Percentiles rank a stretch among this genome's conserved stretches.
These are phyloP conservation scores for Bothia castanella DNA, from an alignment of 1,284 basidiomycete genomes.

Conservation along the genomic window DNA sequence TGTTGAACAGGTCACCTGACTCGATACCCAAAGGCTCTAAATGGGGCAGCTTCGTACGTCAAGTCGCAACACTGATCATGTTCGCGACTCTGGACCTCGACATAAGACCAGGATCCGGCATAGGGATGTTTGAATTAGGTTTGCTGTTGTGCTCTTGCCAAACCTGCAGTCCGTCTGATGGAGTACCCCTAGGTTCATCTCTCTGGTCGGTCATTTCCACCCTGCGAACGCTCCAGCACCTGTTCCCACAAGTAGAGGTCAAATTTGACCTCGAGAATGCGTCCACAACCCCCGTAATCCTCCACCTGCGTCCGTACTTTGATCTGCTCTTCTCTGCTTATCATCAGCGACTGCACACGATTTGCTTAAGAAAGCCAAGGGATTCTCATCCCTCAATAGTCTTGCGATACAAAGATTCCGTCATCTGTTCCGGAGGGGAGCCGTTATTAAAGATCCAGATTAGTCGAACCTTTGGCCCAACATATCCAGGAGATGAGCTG, in stretches of 20 bases:
- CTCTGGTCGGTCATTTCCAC: constrained; percentile 78
- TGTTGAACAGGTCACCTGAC: neutral
- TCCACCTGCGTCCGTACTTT: constrained; percentile 74
- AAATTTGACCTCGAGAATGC: constrained; percentile 76
- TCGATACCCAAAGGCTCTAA: constrained; percentile 1
- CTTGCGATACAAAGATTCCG: constrained; percentile 64
- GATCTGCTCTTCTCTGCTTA: constrained; percentile 76
- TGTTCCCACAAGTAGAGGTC: constrained; percentile 78
- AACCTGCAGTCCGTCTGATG: constrained; percentile 2
- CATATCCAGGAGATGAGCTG: constrained; percentile 74
- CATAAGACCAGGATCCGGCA: constrained; percentile 69
- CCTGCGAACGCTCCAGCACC: constrained; percentile 57
- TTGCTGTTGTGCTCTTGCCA: constrained; percentile 1
- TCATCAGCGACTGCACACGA: constrained; percentile 72
- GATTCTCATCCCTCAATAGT: constrained; percentile 62
- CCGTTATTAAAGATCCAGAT: constrained; percentile 64
- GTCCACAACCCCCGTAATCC: constrained; percentile 69
- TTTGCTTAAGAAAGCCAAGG: constrained; percentile 62
- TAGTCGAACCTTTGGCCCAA: constrained; percentile 77
- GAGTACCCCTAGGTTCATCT: constrained; percentile 55
- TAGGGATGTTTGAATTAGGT: constrained; percentile 80
- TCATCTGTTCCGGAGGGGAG: constrained; percentile 58
- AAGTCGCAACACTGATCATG: constrained; percentile 38
- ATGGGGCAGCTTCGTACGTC: constrained; percentile 14
- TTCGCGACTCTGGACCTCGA: constrained; percentile 69